These are phyloP conservation scores for Tetrahymena thermophila DNA, from an alignment of 73 alveolate genomes.

Conservation along the genomic window DNA sequence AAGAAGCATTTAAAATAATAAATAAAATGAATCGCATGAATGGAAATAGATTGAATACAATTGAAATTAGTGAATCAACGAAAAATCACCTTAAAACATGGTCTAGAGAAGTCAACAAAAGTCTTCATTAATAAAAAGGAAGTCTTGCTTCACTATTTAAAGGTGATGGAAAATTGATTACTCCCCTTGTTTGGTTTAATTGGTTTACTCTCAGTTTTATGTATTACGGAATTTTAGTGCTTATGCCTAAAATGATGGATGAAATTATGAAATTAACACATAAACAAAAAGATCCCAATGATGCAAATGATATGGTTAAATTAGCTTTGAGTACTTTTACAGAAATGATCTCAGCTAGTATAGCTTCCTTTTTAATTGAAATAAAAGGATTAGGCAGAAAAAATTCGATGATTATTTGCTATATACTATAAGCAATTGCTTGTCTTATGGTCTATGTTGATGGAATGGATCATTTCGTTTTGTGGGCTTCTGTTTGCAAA, in stretches of 20 bases:
- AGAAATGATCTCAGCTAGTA: slow-evolving; percentile 31
- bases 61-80: slow-evolving; percentile 4
- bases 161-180: slow-evolving; percentile 26
- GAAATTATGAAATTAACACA: neutral
- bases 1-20: slow-evolving; percentile 11
- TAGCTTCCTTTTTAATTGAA: slow-evolving; percentile 42
- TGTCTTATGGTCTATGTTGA: slow-evolving; percentile 14
- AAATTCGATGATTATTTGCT: slow-evolving; percentile 35
- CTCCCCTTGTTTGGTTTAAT: slow-evolving; percentile 34
- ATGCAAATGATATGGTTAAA: slow-evolving; percentile 11
- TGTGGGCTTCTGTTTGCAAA: slow-evolving; percentile 14
- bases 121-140: slow-evolving; percentile 26
- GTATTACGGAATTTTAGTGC: slow-evolving; percentile 29
- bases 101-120: slow-evolving; percentile 26
- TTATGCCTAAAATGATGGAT: slow-evolving; percentile 28
- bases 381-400: slow-evolving; percentile 41
- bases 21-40: slow-evolving; percentile 10
- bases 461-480: slow-evolving; percentile 3
- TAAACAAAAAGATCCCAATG: slow-evolving; percentile 10
- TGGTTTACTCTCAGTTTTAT: slow-evolving; percentile 34
- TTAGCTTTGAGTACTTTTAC: slow-evolving; percentile 23
- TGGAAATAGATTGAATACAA: neutral
- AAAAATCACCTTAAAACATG: slow-evolving; percentile 27
- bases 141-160: slow-evolving; percentile 11
- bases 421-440: slow-evolving; percentile 15